Base-by-base conservation (phyloP, 2,329 filamentous ascomycete genomes). In the Cladophialophora immunda region DNA sequence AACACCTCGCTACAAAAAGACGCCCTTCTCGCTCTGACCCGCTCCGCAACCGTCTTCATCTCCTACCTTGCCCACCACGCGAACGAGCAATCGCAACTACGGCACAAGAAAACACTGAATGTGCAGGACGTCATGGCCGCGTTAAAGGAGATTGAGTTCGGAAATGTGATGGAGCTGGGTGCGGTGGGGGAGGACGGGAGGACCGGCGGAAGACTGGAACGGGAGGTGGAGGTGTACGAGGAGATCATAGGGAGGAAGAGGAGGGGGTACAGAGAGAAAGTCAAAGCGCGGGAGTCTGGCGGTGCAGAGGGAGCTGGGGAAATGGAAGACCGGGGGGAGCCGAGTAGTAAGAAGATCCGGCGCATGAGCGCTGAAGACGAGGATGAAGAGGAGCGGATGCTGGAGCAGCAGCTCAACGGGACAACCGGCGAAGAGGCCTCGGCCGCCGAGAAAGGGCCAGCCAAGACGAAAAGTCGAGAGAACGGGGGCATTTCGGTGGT, bases 1-100 rank as follows among this genome's bases (percentile, higher is more conserved):
- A 89, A 90, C 75, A 90, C 87, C 17, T 84, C 86, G 56, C 87
- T 90, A 47, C 86, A 89, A 72, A 89, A 89, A 77, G 88, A 90
- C 78, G 88, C 88, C 11, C 78, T 89, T 3, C 78, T 88, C 17
- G 88, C 88, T 7, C 84, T 90, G 68, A 86, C 87, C 58, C 90
- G 89, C 74, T 86, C 86, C 68, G 87, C 88, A 30, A 90, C 88
- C 3, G 88, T 90, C 3, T 90, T 90, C 76, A 85, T 90, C 19
- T 89, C 86, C 67, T 89, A 89, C 75, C 64, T 60, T 8, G 66
- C 56, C 55, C n/a, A 67, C 66, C 88, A 87, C 69, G 86, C 88
- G 55, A 87, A 87, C 73, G 87, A 89, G 73, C 58, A 61, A 30
- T 61, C 58, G 13, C 58, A 61, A 27, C 82, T 84, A 72, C 87